These are phyloP conservation scores for Clonostachys byssicola DNA, from an alignment of 2,329 filamentous ascomycete genomes.

Conservation along the genomic window DNA sequence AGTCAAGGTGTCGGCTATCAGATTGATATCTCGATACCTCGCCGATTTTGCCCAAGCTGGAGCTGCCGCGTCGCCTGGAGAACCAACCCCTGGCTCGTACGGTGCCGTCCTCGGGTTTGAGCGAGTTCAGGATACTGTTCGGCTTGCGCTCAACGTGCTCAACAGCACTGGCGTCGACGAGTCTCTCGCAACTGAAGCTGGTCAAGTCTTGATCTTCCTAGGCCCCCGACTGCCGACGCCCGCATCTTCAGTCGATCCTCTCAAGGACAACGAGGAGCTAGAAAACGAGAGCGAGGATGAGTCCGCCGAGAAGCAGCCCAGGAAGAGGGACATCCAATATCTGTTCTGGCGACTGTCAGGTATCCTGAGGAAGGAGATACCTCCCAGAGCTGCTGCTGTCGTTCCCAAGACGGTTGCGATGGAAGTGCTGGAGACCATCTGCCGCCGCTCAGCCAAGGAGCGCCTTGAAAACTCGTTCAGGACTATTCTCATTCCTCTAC, in stretches of 20 bases:
- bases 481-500: slow-evolving; percentile 56
- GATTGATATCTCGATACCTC: slow-evolving; percentile 73
- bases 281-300: slow-evolving; percentile 29
- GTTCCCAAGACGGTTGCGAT: slow-evolving; percentile 74
- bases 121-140: slow-evolving; percentile 58
- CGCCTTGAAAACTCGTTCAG: slow-evolving; percentile 61
- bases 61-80: slow-evolving; percentile 35
- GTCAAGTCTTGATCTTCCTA: slow-evolving; percentile 81
- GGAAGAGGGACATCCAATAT: slow-evolving; percentile 53
- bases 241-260: slow-evolving; percentile 29
- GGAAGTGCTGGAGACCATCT: slow-evolving; percentile 67
- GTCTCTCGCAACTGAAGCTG: slow-evolving; percentile 71
- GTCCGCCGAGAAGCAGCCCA: slow-evolving; percentile 31
- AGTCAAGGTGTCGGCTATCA: slow-evolving; percentile 74
- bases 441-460: slow-evolving; percentile 52
- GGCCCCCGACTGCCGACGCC: slow-evolving; percentile 48
- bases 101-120: slow-evolving; percentile 64
- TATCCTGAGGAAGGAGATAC: slow-evolving; percentile 72
- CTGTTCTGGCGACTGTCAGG: slow-evolving; percentile 75
- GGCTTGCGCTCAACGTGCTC: slow-evolving; percentile 47
- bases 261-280: slow-evolving; percentile 34
- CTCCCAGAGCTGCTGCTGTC: slow-evolving; percentile 58
- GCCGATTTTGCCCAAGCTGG: slow-evolving; percentile 68
- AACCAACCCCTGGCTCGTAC: slow-evolving; percentile 65
- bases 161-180: slow-evolving; percentile 63